Evolutionary conservation across 129 eudicot species (phyloP).

Genomic region (Scalesia atractyloides): DNA sequence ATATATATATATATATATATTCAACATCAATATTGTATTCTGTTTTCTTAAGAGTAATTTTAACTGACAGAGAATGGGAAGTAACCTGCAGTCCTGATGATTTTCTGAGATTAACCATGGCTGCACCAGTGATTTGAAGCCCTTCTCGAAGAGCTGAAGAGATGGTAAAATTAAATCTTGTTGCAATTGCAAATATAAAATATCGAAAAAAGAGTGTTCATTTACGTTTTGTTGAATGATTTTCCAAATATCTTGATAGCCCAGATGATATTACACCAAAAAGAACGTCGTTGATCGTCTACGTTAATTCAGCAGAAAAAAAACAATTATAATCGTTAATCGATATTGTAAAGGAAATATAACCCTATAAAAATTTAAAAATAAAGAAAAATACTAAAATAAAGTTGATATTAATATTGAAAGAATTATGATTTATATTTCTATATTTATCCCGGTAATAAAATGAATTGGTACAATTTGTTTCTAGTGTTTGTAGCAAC

Average conservation of each 20-base stretch:
- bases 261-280: constrained; percentile 78
- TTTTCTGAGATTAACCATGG: constrained; percentile 74
- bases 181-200: not conserved
- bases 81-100: constrained; percentile 66
- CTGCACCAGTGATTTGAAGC: constrained; percentile 62
- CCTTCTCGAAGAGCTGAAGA: constrained; percentile 55
- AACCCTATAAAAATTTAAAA: not conserved
- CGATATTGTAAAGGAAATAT: not conserved
- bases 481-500: no score
- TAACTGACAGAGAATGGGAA: not conserved
- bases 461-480: no score
- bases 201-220: not conserved
- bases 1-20: no score
- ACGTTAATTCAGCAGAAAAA: constrained; percentile 29
- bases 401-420: not conserved
- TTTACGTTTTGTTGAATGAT: constrained; percentile 57
- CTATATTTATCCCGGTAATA: no score
- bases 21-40: no score
- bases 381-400: not conserved
- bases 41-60: no score
- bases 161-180: not conserved
- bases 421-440: no score
- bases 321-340: not conserved
- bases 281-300: constrained; percentile 89
- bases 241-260: constrained; percentile 68